Conservation (phyloP, 305 asterid species). For the Fraxinus xanthoxyloides region DNA sequence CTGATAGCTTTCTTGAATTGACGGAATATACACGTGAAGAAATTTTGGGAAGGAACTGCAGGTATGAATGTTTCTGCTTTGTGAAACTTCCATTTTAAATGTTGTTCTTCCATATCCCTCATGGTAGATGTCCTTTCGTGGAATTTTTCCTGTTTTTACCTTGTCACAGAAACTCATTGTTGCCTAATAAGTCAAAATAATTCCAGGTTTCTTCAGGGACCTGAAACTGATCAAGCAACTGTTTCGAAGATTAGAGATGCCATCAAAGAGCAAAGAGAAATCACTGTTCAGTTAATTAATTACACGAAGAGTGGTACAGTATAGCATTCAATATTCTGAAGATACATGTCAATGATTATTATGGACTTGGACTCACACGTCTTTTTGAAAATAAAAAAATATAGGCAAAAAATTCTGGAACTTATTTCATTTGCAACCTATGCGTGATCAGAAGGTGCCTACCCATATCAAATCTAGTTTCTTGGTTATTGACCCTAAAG, state of each 20-base stretch:
- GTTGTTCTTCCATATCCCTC: not conserved
- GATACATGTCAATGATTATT: slow-evolving; percentile 17
- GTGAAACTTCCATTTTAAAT: not conserved
- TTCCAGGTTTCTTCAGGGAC: slow-evolving; percentile 97
- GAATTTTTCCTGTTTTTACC: slow-evolving; percentile 9
- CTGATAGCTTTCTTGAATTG: slow-evolving; percentile 96
- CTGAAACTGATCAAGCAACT: slow-evolving; percentile 94
- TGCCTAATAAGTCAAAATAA: slow-evolving; percentile 24
- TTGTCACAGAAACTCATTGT: not conserved
- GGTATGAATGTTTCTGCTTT: slow-evolving; percentile 42
- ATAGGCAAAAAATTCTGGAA: slow-evolving; percentile 99
- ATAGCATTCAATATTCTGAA: slow-evolving; percentile 22
- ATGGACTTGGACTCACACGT: slow-evolving; percentile 17
- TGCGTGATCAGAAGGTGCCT: slow-evolving; percentile 92
- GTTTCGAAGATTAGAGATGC: slow-evolving; percentile 90
- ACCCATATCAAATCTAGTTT: slow-evolving; percentile 14
- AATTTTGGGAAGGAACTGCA: slow-evolving; percentile 95
- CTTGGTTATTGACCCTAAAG: slow-evolving; percentile 16
- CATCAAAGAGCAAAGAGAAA: slow-evolving; percentile 77
- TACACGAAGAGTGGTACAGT: slow-evolving; percentile 91
- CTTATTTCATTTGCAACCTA: slow-evolving; percentile 98
- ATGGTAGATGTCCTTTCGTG: not conserved
- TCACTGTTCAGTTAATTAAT: slow-evolving; percentile 95
- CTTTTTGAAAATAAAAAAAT: slow-evolving; percentile 22
- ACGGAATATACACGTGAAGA: slow-evolving; percentile 97